Percentiles rank a stretch among this genome's conserved stretches.
Conservation (phyloP, 805 yeast genomes). For the Wickerhamiella slavikovae region DNA sequence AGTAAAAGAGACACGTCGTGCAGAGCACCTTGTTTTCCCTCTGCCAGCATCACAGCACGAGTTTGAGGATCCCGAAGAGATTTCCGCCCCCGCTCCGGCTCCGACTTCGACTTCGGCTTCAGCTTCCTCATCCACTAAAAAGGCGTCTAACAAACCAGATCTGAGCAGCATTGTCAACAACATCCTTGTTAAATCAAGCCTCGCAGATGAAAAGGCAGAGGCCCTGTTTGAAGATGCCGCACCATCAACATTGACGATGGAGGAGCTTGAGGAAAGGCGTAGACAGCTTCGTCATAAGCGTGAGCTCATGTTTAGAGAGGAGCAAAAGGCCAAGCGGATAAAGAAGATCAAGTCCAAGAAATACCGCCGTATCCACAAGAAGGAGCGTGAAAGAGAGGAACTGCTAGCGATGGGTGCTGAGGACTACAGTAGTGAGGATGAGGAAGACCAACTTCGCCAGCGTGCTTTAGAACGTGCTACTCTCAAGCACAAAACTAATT, state of each 20-base stretch:
- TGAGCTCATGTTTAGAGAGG: constrained; percentile 91
- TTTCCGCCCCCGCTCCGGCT: constrained; percentile 30
- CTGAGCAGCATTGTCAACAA: constrained; percentile 46
- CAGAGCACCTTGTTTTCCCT: constrained; percentile 72
- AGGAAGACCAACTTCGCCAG: constrained; percentile 41
- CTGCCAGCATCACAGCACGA: constrained; percentile 28
- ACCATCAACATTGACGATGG: constrained; percentile 58
- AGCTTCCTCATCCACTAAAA: constrained; percentile 21
- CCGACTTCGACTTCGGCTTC: no score
- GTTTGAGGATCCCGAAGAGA: constrained; percentile 23
- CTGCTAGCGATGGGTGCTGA: constrained; percentile 41
- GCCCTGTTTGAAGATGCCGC: constrained; percentile 78
- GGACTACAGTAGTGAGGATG: constrained; percentile 28
- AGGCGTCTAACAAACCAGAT: constrained; percentile 27
- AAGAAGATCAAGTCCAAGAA: constrained; percentile 90
- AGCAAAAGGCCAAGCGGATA: constrained; percentile 70
- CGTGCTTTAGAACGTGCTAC: constrained; percentile 89
- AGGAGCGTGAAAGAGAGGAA: constrained; percentile 51
- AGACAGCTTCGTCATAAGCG: constrained; percentile 78
- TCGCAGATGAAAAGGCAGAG: constrained; percentile 52
- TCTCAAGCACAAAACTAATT: constrained; percentile 68
- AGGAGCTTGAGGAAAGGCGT: constrained; percentile 57
- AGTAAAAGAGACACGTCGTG: constrained; percentile 56
- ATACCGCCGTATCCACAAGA: constrained; percentile 68
- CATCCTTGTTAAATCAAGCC: constrained; percentile 41